Conservation (phyloP, 805 yeast genomes). For the Wickerhamiella musiphila region DNA sequence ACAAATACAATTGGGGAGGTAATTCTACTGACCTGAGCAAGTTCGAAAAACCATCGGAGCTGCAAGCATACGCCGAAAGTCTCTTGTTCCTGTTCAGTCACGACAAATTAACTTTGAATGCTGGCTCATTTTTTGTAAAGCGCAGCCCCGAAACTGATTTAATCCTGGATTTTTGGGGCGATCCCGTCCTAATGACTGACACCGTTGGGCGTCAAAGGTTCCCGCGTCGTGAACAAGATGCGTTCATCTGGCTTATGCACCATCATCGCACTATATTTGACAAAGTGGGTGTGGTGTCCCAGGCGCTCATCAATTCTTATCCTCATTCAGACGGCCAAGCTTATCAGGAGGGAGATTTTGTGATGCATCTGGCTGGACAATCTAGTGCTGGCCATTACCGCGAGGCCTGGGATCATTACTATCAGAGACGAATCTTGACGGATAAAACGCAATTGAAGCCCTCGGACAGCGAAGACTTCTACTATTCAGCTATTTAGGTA, state of each 20-base stretch:
- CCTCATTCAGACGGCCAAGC: slow-evolving; percentile 6
- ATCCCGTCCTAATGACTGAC: slow-evolving; percentile 9
- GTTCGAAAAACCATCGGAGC: slow-evolving; percentile 9
- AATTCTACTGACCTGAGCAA: slow-evolving; percentile 6
- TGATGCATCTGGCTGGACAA: slow-evolving; percentile 19
- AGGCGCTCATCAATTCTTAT: slow-evolving; percentile 18
- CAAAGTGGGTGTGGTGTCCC: slow-evolving; percentile 19
- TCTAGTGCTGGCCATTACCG: not conserved
- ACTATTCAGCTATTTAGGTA: too few species aligned
- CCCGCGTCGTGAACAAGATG: slow-evolving; percentile 16
- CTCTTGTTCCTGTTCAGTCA: slow-evolving; percentile 17
- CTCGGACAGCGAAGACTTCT: too few species aligned
- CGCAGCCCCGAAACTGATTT: slow-evolving; percentile 11
- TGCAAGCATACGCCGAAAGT: too few species aligned
- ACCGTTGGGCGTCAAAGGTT: slow-evolving; percentile 2
- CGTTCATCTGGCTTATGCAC: slow-evolving; percentile 10
- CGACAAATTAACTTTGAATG: slow-evolving; percentile 18
- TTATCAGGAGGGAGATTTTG: slow-evolving; percentile 15
- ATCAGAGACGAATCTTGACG: too few species aligned
- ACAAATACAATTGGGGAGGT: slow-evolving; percentile 3
- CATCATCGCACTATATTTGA: slow-evolving; percentile 11
- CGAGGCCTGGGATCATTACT: not conserved
- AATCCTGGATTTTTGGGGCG: slow-evolving; percentile 20
- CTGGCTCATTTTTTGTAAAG: slow-evolving; percentile 20
- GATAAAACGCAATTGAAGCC: too few species aligned